A percentile compares a stretch with the other conserved stretches of the same genome.
These are phyloP conservation scores for Neurospora crassa DNA, from an alignment of 2,329 filamentous ascomycete species.

Conservation along the genomic window DNA sequence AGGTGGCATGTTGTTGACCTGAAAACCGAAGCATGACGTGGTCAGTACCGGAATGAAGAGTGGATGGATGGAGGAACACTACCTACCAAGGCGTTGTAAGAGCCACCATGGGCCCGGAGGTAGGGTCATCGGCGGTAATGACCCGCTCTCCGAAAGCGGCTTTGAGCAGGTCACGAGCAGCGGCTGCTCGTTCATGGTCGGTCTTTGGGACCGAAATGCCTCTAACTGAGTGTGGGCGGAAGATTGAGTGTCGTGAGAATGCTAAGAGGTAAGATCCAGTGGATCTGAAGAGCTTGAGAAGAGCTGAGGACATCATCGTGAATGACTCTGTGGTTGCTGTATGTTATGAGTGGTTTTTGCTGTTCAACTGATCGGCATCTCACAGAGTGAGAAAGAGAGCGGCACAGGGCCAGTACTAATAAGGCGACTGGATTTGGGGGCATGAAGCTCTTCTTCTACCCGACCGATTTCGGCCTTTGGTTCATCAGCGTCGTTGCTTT, in stretches of 20 bases:
- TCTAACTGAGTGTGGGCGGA: not conserved
- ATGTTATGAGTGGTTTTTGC: no score
- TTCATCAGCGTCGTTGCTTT: not conserved
- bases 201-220: not conserved
- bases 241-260: not conserved
- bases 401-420: not conserved
- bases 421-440: not conserved
- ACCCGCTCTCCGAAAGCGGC: not conserved
- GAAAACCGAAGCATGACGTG: no score
- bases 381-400: not conserved
- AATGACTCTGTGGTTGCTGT: not conserved
- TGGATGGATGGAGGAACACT: not conserved
- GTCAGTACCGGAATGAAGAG: no score
- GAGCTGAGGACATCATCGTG: not conserved
- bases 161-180: not conserved
- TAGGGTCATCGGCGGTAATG: not conserved
- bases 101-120: not conserved
- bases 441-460: not conserved
- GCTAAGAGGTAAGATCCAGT: not conserved
- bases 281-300: not conserved
- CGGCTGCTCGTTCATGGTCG: not conserved
- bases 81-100: not conserved
- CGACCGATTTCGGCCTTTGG: not conserved
- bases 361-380: not conserved
- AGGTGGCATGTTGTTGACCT: not conserved